Base-by-base conservation (phyloP, 2,329 filamentous ascomycete species). In the Hortaea sp. region DNA sequence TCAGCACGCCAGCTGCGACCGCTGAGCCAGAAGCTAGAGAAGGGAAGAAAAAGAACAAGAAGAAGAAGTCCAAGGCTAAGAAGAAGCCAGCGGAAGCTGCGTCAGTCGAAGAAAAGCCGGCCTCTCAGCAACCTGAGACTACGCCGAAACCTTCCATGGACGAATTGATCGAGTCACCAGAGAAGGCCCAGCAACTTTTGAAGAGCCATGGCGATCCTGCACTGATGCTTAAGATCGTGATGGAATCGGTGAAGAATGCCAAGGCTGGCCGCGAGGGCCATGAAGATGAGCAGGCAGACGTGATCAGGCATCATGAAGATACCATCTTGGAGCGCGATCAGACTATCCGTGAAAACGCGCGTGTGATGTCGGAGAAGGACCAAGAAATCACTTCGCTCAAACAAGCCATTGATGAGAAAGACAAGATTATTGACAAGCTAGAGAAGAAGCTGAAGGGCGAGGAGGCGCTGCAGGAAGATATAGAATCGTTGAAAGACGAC, bases 331-430 rank as follows among this genome's bases (percentile, higher is more conserved):
- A 78, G 35, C 89, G 88, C 58, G 82, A 89, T 53, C 72, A 73
- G 1, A 80, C 81, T 35, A 88, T 95, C 44, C 79, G 86, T 45
- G 76, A 75, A 10, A 70, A 95, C 5, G 77, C 78, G 28, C 76
- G 78, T 46, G 82, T 84, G 63, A 72, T 86, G 59, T 85, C 82
- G 11, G 85, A 92, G 47, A 77, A 82, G 58, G 86, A 90, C n/a
- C 89, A 95, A 57, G 89, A 97, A 66, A 85, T 95, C 48, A 88
- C 94, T 57, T 81, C 78, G 3, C 70, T 97, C 49, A 79, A 84
- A 43, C 87, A 94, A 46, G 85, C 89, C 53, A 70, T 97, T 6
- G 68, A 90, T 39, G 74, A 79, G 42, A 79, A 88, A 55, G 86
- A 94, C 49, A 40, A 29, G 12, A 47, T 51, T 72, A 53, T 58